Conservation (phyloP, 2,329 filamentous ascomycete species). For the Davidsoniella eucalypti region DNA sequence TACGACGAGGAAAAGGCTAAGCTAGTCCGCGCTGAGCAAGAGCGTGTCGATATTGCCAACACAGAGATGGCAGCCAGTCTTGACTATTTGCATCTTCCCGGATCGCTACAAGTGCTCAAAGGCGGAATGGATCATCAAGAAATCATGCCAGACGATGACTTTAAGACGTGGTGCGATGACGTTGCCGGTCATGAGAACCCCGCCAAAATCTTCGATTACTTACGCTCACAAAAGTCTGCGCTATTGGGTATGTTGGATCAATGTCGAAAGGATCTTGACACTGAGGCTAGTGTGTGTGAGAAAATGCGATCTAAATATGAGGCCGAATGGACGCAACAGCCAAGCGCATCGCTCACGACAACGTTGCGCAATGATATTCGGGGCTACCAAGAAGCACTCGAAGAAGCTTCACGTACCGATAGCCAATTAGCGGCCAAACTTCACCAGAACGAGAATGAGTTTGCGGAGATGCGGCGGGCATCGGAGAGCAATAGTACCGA, state of each 20-base stretch:
- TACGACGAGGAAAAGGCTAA: slow-evolving; percentile 99
- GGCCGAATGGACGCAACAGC: slow-evolving; percentile 90
- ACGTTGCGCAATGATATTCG: slow-evolving; percentile 76
- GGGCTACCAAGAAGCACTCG: slow-evolving; percentile 74
- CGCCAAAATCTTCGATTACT: slow-evolving; percentile 56
- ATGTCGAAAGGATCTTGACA: slow-evolving; percentile 76
- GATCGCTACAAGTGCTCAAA: slow-evolving; percentile 78
- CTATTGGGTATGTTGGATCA: slow-evolving; percentile 59
- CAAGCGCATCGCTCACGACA: slow-evolving; percentile 74
- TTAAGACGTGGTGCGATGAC: slow-evolving; percentile 85
- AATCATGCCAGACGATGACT: slow-evolving; percentile 74
- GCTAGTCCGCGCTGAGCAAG: slow-evolving; percentile 78
- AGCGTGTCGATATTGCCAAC: slow-evolving; percentile 82
- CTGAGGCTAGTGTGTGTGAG: slow-evolving; percentile 95
- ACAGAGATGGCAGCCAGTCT: slow-evolving; percentile 90
- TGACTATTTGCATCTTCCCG: slow-evolving; percentile 81
- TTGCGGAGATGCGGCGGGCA: slow-evolving; percentile 87
- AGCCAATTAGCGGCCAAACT: slow-evolving; percentile 68
- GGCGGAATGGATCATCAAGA: slow-evolving; percentile 75
- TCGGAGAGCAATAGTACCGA: slow-evolving; percentile 77
- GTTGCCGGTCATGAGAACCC: slow-evolving; percentile 76
- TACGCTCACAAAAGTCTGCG: slow-evolving; percentile 61
- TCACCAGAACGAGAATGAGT: slow-evolving; percentile 70
- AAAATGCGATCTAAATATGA: slow-evolving; percentile 99
- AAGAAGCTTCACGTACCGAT: slow-evolving; percentile 79